Percentiles rank a stretch among this genome's conserved stretches.
Evolutionary conservation across 2,329 filamentous ascomycete species (phyloP).

Genomic region (Daldinia eschscholtzii): DNA sequence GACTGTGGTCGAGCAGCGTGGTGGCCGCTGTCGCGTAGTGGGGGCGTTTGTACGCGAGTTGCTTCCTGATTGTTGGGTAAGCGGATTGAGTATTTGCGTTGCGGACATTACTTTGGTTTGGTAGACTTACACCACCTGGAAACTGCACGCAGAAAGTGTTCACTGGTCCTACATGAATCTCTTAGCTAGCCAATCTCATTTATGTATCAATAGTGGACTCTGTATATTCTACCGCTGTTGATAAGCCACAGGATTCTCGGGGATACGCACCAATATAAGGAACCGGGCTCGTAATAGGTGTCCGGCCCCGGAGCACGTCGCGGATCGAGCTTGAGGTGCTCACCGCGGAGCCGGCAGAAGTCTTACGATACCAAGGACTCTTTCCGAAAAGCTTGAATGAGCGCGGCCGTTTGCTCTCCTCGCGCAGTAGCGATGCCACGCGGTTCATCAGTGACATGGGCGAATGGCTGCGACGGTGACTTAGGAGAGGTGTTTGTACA

Average conservation of each 20-base stretch:
- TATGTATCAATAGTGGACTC: neutral
- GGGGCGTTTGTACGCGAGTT: conserved; percentile 62
- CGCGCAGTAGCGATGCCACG: conserved; percentile 50
- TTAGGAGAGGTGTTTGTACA: conserved; percentile 17
- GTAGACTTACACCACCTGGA: conserved; percentile 55
- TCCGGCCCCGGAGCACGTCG: conserved; percentile 56
- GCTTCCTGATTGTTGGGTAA: conserved; percentile 58
- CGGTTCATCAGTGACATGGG: conserved; percentile 30
- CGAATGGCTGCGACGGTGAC: conserved; percentile 5
- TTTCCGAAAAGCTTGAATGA: conserved; percentile 57
- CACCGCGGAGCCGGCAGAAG: conserved; percentile 55
- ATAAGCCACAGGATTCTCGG: neutral
- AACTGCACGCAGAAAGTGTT: conserved; percentile 43
- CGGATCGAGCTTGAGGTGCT: conserved; percentile 59
- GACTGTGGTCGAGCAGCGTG: conserved; percentile 54
- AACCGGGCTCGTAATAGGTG: conserved; percentile 51
- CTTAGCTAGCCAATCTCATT: conserved; percentile 17
- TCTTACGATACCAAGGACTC: conserved; percentile 57
- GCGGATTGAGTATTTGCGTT: neutral
- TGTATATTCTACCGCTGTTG: neutral
- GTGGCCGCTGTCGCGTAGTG: conserved; percentile 56
- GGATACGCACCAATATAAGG: conserved; percentile 36
- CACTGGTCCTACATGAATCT: conserved; percentile 10
- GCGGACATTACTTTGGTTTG: too few relatives aligned
- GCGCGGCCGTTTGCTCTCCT: conserved; percentile 49